Evolutionary conservation across 441 rosid genomes (phyloP).

Genomic region (Hypseocharis bilobata): DNA sequence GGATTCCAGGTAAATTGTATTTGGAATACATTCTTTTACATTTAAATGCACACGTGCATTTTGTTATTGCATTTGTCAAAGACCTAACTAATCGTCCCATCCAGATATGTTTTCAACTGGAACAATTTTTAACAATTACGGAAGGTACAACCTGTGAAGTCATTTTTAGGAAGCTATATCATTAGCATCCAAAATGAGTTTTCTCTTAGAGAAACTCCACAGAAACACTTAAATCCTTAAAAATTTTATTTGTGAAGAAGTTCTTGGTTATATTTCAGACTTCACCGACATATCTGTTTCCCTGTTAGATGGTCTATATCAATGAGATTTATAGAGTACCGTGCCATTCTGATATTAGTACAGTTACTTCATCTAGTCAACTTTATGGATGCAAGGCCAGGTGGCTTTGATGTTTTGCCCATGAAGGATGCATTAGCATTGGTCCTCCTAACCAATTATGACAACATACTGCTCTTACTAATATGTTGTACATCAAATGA

Average conservation of each 20-base stretch:
- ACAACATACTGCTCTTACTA: background rate
- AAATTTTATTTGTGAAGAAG: background rate
- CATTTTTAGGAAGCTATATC: background rate
- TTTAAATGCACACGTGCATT: slow-evolving; percentile 11
- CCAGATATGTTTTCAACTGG: no score
- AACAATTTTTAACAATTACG: background rate
- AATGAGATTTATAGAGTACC: background rate
- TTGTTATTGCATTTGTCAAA: background rate
- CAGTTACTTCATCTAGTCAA: background rate
- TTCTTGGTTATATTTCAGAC: background rate
- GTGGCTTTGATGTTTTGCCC: slow-evolving; percentile 1
- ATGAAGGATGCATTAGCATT: background rate
- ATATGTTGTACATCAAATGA: slow-evolving; percentile 12
- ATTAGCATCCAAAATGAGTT: background rate
- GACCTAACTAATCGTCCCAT: background rate
- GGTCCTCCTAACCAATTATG: background rate
- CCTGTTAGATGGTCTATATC: background rate
- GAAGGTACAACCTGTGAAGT: background rate
- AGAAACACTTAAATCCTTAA: background rate
- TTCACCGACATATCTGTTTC: no score
- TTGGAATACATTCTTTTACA: slow-evolving; percentile 6
- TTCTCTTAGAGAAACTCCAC: background rate
- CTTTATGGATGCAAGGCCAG: background rate
- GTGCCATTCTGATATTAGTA: background rate
- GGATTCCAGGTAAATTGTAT: slow-evolving; percentile 77